Evolutionary conservation across 73 alveolate species (phyloP).

Genomic region (Durusdinium trenchii): DNA sequence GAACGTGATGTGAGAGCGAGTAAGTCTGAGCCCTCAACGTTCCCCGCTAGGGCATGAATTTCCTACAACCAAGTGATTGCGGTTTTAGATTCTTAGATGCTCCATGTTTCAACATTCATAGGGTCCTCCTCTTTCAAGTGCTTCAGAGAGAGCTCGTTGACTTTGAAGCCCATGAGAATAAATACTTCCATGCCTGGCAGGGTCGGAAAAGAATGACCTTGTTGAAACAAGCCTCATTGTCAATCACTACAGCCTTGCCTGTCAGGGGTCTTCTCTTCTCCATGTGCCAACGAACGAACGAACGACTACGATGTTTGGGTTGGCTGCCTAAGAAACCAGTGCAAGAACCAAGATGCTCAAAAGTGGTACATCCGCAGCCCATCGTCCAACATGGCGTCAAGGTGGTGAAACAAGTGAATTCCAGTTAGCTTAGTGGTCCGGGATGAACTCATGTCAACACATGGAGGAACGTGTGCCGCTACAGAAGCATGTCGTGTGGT

Average conservation of each 20-base stretch:
- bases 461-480: no score
- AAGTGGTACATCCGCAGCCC: background rate
- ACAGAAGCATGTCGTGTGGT: no score
- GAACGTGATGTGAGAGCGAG: background rate
- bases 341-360: background rate
- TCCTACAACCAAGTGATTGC: background rate
- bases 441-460: no score
- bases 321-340: no score
- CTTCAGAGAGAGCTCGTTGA: background rate
- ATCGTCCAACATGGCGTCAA: background rate
- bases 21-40: background rate
- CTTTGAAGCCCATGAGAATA: background rate
- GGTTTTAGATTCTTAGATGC: background rate
- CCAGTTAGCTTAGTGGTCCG: no score
- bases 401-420: background rate
- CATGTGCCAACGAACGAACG: no score
- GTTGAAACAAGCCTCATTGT: no score
- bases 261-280: no score
- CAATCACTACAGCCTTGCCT: no score
- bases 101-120: background rate
- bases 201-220: background rate
- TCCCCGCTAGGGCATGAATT: background rate
- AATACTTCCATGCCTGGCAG: slow-evolving; percentile 17
- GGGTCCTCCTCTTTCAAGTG: slow-evolving; percentile 18
- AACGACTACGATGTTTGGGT: no score